These are phyloP conservation scores for Yarrowia alimentaria DNA, from an alignment of 805 yeast genomes.

Conservation along the genomic window DNA sequence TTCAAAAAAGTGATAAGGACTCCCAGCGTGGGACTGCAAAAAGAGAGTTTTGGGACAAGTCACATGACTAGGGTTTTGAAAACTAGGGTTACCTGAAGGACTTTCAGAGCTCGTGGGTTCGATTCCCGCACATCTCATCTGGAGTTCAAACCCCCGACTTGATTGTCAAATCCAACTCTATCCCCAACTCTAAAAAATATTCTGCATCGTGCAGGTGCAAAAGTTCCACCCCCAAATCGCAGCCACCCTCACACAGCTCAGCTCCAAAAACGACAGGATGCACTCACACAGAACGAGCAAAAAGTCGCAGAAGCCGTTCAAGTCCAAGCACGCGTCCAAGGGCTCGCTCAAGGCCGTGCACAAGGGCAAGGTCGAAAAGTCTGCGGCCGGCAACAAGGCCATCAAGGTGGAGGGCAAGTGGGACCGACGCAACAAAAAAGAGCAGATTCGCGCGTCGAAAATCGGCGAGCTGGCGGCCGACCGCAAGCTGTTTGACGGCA, in stretches of 20 bases:
- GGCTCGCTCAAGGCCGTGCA: constrained; percentile 74
- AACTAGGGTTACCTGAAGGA: not conserved
- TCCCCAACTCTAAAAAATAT: constrained; percentile 4
- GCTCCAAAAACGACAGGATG: not conserved
- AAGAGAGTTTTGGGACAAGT: not conserved
- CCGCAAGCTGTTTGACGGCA: constrained; percentile 75
- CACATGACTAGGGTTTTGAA: constrained; percentile 14
- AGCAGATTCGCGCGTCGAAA: constrained; percentile 74
- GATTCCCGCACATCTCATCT: too few species aligned
- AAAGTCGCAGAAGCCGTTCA: constrained; percentile 84
- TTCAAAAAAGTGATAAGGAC: constrained; percentile 4
- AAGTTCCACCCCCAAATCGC: not conserved
- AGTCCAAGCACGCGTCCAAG: constrained; percentile 86
- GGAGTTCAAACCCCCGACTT: too few species aligned
- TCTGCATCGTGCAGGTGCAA: constrained; percentile 14
- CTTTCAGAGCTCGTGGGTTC: not conserved
- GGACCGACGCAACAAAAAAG: constrained; percentile 75
- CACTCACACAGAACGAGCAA: constrained; percentile 79
- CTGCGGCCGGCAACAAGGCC: constrained; percentile 37
- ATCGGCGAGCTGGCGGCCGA: constrained; percentile 56
- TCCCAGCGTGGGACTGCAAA: constrained; percentile 8
- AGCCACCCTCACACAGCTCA: not conserved
- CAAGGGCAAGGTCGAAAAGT: constrained; percentile 84
- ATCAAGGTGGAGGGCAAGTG: constrained; percentile 45
- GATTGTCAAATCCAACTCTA: too few species aligned